A percentile compares a stretch with the other conserved stretches of the same genome.
Conservation (phyloP, 2,329 filamentous ascomycete species). For the Neofusicoccum umdonicola region DNA sequence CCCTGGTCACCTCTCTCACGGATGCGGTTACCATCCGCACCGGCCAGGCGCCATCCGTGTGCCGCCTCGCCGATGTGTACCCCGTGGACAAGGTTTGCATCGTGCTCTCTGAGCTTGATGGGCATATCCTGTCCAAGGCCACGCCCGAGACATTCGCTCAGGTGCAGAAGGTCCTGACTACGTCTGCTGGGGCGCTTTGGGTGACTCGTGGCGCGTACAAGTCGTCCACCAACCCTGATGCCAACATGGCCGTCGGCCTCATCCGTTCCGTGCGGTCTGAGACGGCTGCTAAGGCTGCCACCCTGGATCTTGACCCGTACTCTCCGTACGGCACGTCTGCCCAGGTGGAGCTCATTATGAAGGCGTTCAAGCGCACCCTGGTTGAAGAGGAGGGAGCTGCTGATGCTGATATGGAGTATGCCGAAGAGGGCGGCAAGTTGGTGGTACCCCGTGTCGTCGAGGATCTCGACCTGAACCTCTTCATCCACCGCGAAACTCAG, state of each 20-base stretch:
- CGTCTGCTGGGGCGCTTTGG: constrained; percentile 5
- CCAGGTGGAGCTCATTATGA: constrained; percentile 1
- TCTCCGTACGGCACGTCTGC: background rate
- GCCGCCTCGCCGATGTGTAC: background rate
- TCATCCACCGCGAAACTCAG: background rate
- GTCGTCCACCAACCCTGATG: background rate
- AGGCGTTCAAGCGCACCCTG: constrained; percentile 3
- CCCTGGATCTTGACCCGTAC: constrained; percentile 10
- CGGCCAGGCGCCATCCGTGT: background rate
- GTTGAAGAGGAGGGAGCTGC: background rate
- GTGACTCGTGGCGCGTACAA: constrained; percentile 11
- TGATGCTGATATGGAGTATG: constrained; percentile 13
- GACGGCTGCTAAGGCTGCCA: constrained; percentile 1
- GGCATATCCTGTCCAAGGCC: background rate
- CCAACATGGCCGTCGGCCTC: constrained; percentile 13
- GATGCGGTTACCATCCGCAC: constrained; percentile 6
- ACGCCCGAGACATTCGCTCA: background rate
- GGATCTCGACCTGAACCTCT: constrained; percentile 8
- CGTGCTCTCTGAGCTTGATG: constrained; percentile 3
- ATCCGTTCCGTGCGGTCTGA: constrained; percentile 13
- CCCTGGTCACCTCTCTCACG: background rate
- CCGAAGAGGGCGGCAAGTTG: background rate
- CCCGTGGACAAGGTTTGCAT: background rate
- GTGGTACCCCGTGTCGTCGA: constrained; percentile 11
- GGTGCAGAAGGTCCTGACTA: constrained; percentile 7